These are phyloP conservation scores for Piromyces sp. DNA, from an alignment of 192 early-diverging fungal genomes.

Conservation along the genomic window DNA sequence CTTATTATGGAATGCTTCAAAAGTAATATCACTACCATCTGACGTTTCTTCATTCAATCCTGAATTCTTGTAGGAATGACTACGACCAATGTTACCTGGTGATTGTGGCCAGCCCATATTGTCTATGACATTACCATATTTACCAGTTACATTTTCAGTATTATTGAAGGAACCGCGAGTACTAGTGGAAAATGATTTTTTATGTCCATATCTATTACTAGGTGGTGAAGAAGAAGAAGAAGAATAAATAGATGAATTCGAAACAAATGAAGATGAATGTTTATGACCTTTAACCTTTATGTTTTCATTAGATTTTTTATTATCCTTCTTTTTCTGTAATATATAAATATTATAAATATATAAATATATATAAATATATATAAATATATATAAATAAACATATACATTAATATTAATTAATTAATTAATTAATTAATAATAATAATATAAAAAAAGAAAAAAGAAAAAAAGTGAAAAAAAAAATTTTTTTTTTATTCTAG, in stretches of 20 bases:
- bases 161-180: background rate
- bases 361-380: too few species aligned
- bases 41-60: background rate
- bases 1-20: background rate
- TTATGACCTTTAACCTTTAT: background rate
- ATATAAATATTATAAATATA: too few species aligned
- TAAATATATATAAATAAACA: too few species aligned
- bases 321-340: background rate
- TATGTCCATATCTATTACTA: background rate
- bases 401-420: too few species aligned
- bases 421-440: too few species aligned
- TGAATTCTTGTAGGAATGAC: too few species aligned
- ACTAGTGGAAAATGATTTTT: background rate
- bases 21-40: background rate
- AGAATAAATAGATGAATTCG: too few species aligned
- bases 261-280: background rate
- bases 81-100: background rate
- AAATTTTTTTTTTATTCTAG: too few species aligned
- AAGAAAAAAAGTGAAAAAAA: too few species aligned
- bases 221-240: background rate
- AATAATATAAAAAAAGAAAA: too few species aligned
- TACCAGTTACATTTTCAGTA: background rate
- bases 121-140: background rate
- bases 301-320: background rate
- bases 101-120: background rate